These are phyloP conservation scores for Sclerotinia trifoliorum DNA, from an alignment of 2,329 filamentous ascomycete genomes.

Conservation along the genomic window DNA sequence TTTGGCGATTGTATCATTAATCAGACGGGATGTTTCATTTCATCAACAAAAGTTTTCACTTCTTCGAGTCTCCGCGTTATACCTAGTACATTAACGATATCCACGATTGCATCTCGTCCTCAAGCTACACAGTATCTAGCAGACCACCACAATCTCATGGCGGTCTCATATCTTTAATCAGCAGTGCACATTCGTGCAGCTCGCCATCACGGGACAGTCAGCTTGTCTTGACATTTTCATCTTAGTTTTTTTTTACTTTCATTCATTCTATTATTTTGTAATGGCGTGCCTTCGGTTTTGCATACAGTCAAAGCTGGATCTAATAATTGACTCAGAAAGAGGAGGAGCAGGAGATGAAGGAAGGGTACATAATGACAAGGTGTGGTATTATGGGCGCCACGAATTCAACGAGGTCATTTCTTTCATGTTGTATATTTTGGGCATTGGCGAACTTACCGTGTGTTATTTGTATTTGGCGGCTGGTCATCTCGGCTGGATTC, in stretches of 20 bases:
- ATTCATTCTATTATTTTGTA: conserved; percentile 12
- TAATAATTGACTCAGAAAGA: background rate
- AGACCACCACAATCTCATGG: background rate
- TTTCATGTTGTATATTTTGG: conserved; percentile 19
- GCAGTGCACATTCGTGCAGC: background rate
- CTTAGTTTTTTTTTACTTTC: background rate
- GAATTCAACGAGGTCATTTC: conserved; percentile 13
- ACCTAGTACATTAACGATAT: conserved; percentile 6
- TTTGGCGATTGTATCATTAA: conserved; percentile 33
- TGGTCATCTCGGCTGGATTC: background rate
- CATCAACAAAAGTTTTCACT: conserved; percentile 13
- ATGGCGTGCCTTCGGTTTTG: conserved; percentile 1
- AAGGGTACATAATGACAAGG: conserved; percentile 15
- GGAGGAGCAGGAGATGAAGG: background rate
- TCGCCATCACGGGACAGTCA: background rate
- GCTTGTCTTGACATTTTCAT: background rate
- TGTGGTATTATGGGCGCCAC: conserved; percentile 15
- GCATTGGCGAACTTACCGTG: background rate
- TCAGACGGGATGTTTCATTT: conserved; percentile 24
- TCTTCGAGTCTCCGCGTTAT: conserved; percentile 13
- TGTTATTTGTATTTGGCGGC: background rate
- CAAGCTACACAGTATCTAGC: background rate
- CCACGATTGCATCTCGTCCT: background rate
- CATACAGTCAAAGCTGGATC: background rate
- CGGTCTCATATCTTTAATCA: background rate